Percentiles rank a stretch among this genome's conserved stretches.
Evolutionary conservation across 208 protist species (phyloP).

Genomic region (Vickermania spadyakhi): DNA sequence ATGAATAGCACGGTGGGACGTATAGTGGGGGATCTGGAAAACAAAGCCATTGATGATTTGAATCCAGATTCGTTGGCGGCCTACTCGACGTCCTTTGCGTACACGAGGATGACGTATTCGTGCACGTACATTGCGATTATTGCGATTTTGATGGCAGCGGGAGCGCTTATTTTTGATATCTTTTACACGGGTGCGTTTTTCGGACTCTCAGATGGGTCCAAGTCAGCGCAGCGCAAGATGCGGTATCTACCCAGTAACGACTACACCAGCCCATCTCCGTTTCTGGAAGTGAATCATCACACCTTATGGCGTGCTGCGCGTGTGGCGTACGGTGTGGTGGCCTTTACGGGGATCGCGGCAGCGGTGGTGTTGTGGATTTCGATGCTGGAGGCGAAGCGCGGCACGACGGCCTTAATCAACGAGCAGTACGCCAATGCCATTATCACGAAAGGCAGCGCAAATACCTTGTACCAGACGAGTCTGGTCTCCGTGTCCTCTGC

Average conservation of each 20-base stretch:
- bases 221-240: neutral
- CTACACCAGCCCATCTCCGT: constrained; percentile 3
- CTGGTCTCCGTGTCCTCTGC: neutral
- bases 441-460: neutral
- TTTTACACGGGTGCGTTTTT: constrained; percentile 3
- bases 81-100: neutral
- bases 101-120: neutral
- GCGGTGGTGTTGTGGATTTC: neutral
- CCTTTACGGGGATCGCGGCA: neutral
- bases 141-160: neutral
- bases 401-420: neutral
- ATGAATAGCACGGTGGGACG: neutral
- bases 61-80: neutral
- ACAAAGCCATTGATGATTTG: neutral
- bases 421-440: neutral
- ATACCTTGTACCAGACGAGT: neutral
- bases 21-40: neutral
- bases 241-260: constrained; percentile 5
- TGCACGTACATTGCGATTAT: constrained; percentile 3
- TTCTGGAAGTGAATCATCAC: constrained; percentile 6
- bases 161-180: neutral
- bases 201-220: neutral
- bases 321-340: neutral
- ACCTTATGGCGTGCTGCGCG: neutral
- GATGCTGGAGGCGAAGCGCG: neutral